Conservation (phyloP, 2,329 filamentous ascomycete species). For the Monosporascus sp. region DNA sequence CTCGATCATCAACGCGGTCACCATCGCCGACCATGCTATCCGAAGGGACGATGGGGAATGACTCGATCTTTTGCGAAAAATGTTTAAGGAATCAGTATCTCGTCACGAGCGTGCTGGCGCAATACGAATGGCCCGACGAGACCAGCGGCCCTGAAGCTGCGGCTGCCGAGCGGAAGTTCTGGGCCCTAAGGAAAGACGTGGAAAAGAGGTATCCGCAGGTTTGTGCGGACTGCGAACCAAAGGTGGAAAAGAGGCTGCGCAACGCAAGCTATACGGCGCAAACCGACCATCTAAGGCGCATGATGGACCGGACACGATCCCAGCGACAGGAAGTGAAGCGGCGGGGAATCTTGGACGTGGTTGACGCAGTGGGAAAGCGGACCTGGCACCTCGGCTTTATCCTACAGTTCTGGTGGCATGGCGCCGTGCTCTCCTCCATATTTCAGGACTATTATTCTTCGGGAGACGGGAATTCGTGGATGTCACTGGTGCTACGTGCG, state of each 20-base stretch:
- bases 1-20: slow-evolving; percentile 29
- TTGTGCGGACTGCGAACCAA: slow-evolving; percentile 73
- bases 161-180: slow-evolving; percentile 63
- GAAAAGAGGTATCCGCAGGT: slow-evolving; percentile 86
- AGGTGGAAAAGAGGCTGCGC: slow-evolving; percentile 63
- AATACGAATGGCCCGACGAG: slow-evolving; percentile 69
- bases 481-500: slow-evolving; percentile 8
- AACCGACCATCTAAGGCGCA: slow-evolving; percentile 70
- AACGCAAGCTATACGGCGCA: slow-evolving; percentile 75
- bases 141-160: slow-evolving; percentile 62
- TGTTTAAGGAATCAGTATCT: slow-evolving; percentile 89
- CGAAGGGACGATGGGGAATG: slow-evolving; percentile 26
- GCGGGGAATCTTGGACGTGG: slow-evolving; percentile 36
- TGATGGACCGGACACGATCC: slow-evolving; percentile 61
- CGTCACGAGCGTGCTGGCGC: slow-evolving; percentile 67
- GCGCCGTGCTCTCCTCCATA: slow-evolving; percentile 26
- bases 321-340: slow-evolving; percentile 37
- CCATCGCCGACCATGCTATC: slow-evolving; percentile 25
- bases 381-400: slow-evolving; percentile 42
- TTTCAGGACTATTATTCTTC: slow-evolving; percentile 13
- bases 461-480: slow-evolving; percentile 9
- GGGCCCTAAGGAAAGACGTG: slow-evolving; percentile 64
- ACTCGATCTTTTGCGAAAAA: slow-evolving; percentile 60
- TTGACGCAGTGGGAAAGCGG: slow-evolving; percentile 37
- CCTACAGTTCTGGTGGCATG: slow-evolving; percentile 42